Conservation (phyloP, 2,329 filamentous ascomycete genomes). For the Juglanconis juglandina region DNA sequence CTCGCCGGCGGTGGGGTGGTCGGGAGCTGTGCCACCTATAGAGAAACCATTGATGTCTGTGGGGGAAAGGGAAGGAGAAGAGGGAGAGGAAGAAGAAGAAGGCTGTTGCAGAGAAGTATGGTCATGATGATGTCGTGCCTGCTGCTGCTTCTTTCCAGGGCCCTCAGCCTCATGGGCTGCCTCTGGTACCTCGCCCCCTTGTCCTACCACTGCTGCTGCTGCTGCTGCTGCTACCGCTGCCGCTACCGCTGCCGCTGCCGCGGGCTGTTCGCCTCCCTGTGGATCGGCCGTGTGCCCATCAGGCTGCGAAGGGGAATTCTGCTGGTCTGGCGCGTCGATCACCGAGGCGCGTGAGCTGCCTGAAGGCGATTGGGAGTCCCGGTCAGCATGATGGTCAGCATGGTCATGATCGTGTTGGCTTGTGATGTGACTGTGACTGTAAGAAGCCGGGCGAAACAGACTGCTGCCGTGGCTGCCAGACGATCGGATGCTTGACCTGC, state of each 20-base stretch:
- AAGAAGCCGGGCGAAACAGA: slow-evolving; percentile 20
- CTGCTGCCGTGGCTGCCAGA: slow-evolving; percentile 26
- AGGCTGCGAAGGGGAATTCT: not conserved
- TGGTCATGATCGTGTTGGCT: slow-evolving; percentile 11
- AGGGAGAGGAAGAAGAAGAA: too few species aligned
- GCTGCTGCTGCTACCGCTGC: too few species aligned
- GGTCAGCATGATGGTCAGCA: not conserved
- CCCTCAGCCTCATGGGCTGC: not conserved
- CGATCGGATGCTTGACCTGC: slow-evolving; percentile 25
- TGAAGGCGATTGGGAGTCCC: slow-evolving; percentile 5
- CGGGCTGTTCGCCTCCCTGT: not conserved
- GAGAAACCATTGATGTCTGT: too few species aligned
- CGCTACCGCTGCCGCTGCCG: not conserved
- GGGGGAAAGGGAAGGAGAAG: too few species aligned
- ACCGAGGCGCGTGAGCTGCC: slow-evolving; percentile 11
- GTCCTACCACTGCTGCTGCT: not conserved
- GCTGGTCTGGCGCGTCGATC: not conserved
- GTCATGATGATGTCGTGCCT: not conserved
- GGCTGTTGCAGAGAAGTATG: too few species aligned
- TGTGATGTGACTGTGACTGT: slow-evolving; percentile 7
- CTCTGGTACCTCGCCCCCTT: not conserved
- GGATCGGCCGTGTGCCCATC: not conserved
- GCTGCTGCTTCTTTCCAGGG: not conserved
- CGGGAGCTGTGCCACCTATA: too few species aligned
- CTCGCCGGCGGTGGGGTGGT: not conserved